These are phyloP conservation scores for Aethionema arabicum DNA, from an alignment of 345 rosid genomes.

Conservation along the genomic window DNA sequence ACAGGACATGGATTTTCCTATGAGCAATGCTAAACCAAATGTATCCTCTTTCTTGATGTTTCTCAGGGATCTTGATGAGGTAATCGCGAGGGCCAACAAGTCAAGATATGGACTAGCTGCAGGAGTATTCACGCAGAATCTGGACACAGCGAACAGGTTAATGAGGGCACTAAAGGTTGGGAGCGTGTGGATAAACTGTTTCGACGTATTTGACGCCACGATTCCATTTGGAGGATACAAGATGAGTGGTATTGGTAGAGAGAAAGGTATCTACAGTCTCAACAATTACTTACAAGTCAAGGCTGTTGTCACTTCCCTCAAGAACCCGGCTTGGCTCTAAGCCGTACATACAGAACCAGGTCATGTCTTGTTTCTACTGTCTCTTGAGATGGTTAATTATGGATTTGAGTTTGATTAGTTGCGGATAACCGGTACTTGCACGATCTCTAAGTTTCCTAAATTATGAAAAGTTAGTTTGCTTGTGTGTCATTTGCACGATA, in stretches of 20 bases:
- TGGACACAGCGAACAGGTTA: slow-evolving; percentile 75
- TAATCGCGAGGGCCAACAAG: slow-evolving; percentile 61
- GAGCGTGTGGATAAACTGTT: slow-evolving; percentile 83
- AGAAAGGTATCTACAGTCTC: slow-evolving; percentile 81
- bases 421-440: slow-evolving; percentile 5
- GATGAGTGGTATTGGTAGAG: slow-evolving; percentile 92
- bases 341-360: slow-evolving; percentile 5
- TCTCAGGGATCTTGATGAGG: slow-evolving; percentile 72
- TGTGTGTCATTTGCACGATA: too few relatives aligned
- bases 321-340: slow-evolving; percentile 88
- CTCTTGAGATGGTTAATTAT: background rate
- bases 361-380: slow-evolving; percentile 3
- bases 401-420: slow-evolving; percentile 16
- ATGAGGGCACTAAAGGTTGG: slow-evolving; percentile 70
- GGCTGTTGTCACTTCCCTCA: slow-evolving; percentile 81
- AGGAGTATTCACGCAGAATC: slow-evolving; percentile 73
- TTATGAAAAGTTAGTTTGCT: background rate
- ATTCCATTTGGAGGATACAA: slow-evolving; percentile 95
- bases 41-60: slow-evolving; percentile 17
- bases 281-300: slow-evolving; percentile 83
- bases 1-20: background rate
- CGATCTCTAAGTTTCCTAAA: slow-evolving; percentile 1
- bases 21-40: slow-evolving; percentile 18
- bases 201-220: slow-evolving; percentile 67
- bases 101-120: slow-evolving; percentile 73